phyloP scores from a whole-genome alignment of 169 alveolate species.

The Eimeria maxima region DNA sequence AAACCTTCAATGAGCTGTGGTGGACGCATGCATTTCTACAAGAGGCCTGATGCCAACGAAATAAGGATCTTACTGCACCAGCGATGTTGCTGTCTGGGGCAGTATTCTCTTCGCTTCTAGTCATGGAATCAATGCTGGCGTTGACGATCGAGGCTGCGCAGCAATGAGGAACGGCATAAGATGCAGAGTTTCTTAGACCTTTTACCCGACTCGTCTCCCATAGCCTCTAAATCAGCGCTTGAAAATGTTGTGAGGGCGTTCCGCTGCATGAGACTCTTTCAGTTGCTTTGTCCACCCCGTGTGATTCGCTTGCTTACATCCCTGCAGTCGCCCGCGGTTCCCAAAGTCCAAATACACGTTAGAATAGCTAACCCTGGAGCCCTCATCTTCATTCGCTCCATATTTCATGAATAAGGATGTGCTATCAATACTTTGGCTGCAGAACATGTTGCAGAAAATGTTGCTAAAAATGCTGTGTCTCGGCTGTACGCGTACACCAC shows the following conservation, averaged over 20 bases:
- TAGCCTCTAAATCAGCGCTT: slow-evolving; percentile 33
- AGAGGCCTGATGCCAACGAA: not conserved
- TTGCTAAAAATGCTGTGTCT: not conserved
- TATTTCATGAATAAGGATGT: not conserved
- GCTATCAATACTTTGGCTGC: not conserved
- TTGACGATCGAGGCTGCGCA: slow-evolving; percentile 57
- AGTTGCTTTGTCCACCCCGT: not conserved
- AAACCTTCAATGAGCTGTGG: slow-evolving; percentile 69
- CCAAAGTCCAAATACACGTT: not conserved
- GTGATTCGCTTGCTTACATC: slow-evolving; percentile 38
- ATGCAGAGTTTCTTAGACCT: not conserved
- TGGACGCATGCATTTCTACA: not conserved
- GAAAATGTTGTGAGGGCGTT: slow-evolving; percentile 17
- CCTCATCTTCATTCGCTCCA: not conserved
- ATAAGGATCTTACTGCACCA: slow-evolving; percentile 53
- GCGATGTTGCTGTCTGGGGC: slow-evolving; percentile 67
- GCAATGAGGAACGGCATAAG: not conserved
- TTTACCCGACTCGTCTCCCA: slow-evolving; percentile 67
- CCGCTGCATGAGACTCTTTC: not conserved
- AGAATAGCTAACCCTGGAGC: not conserved
- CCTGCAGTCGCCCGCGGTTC: slow-evolving; percentile 12
- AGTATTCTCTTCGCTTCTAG: not conserved
- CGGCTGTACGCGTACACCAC: slow-evolving; percentile 13
- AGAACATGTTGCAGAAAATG: slow-evolving; percentile 16
- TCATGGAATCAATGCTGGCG: slow-evolving; percentile 62